Conservation (phyloP, 2,329 filamentous ascomycete genomes). For the Aspergillus tanneri region DNA sequence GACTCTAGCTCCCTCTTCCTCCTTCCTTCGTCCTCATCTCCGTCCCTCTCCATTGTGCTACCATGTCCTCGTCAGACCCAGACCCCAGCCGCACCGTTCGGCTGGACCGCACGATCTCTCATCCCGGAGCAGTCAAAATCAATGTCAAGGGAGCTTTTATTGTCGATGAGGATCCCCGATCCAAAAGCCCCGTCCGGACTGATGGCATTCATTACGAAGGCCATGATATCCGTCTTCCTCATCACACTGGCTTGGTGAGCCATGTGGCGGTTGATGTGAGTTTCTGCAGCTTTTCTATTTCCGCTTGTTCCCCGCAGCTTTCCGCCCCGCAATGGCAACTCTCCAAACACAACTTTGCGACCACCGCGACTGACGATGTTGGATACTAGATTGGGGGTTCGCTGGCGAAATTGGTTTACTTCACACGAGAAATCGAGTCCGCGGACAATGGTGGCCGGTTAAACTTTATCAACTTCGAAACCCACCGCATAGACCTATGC, state of each 20-base stretch:
- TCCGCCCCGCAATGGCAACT: constrained; percentile 31
- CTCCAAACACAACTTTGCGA: constrained; percentile 3
- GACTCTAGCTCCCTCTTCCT: constrained; percentile 2
- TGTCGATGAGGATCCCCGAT: constrained; percentile 72
- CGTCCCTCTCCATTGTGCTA: constrained; percentile 14
- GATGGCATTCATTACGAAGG: constrained; percentile 69
- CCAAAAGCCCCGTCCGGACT: constrained; percentile 50
- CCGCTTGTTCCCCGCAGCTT: constrained; percentile 32
- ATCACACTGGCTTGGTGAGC: constrained; percentile 92
- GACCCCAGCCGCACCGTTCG: constrained; percentile 28
- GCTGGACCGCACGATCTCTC: constrained; percentile 52
- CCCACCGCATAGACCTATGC: constrained; percentile 88
- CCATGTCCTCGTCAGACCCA: constrained; percentile 35
- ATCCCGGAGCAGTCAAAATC: constrained; percentile 76
- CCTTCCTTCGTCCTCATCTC: constrained; percentile 15
- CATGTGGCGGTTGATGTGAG: constrained; percentile 94
- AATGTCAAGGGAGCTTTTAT: constrained; percentile 97
- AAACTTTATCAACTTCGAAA: constrained; percentile 96
- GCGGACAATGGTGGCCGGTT: constrained; percentile 81
- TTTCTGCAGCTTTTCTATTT: constrained; percentile 25
- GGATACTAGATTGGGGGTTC: constrained; percentile 82
- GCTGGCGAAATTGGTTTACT: constrained; percentile 94
- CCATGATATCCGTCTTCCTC: constrained; percentile 91
- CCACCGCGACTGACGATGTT: constrained; percentile 10
- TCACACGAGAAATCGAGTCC: constrained; percentile 80